These are phyloP conservation scores for Gossypium anomalum DNA, from an alignment of 345 rosid species.

Conservation along the genomic window DNA sequence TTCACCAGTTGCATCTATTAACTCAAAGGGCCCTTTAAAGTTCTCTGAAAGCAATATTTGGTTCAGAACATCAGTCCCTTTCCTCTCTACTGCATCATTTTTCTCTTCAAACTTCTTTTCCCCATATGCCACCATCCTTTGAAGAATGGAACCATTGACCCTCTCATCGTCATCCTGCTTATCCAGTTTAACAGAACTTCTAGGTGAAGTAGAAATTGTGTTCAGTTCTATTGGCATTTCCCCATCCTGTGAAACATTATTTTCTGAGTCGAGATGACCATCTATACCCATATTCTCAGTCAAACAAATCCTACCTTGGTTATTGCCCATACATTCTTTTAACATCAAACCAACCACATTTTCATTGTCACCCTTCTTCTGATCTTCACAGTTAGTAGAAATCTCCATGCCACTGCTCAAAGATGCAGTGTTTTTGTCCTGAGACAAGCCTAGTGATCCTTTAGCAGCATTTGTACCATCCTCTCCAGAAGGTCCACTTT, in stretches of 20 bases:
- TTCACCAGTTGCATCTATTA: conserved; percentile 9
- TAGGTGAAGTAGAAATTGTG: not conserved
- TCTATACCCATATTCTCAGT: conserved; percentile 7
- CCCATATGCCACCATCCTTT: conserved; percentile 6
- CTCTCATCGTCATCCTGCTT: conserved; percentile 10
- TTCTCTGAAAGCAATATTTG: not conserved
- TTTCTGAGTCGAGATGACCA: not conserved
- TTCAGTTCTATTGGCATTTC: conserved; percentile 14
- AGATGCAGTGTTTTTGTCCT: conserved; percentile 11
- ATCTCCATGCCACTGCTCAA: not conserved
- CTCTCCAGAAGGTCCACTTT: conserved; percentile 13
- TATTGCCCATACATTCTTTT: conserved; percentile 15
- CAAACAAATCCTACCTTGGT: conserved; percentile 13
- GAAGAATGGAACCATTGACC: not conserved
- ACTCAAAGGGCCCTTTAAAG: conserved; percentile 14
- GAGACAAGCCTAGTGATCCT: conserved; percentile 12
- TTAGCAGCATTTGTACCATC: conserved; percentile 14
- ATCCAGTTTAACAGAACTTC: conserved; percentile 7
- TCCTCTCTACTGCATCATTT: conserved; percentile 2
- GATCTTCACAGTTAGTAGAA: not conserved
- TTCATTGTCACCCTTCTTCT: not conserved
- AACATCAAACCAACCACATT: conserved; percentile 6
- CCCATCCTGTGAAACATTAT: not conserved
- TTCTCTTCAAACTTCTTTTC: conserved; percentile 22
- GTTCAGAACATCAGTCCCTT: not conserved